phyloP scores from a whole-genome alignment of 2,329 filamentous ascomycete genomes.

The Phoma sp. region DNA sequence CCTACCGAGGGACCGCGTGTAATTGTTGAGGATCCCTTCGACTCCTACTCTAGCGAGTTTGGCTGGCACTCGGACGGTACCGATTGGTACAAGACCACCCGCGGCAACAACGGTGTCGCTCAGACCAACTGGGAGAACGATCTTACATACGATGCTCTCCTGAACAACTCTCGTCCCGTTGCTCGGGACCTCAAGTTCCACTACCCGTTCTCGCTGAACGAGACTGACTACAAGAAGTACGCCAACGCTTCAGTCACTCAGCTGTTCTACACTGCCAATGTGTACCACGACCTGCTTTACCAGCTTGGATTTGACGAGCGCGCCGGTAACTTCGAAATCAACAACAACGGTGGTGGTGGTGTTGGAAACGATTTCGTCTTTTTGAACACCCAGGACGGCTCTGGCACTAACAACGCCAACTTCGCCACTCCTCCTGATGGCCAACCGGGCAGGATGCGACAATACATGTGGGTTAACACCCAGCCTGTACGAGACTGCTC shows the following conservation, averaged over 20 bases:
- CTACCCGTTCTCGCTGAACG: conserved; percentile 36
- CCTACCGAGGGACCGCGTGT: conserved; percentile 57
- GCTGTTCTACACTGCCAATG: conserved; percentile 67
- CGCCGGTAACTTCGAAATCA: conserved; percentile 66
- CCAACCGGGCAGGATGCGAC: conserved; percentile 61
- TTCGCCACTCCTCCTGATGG: conserved; percentile 57
- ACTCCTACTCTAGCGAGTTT: conserved; percentile 56
- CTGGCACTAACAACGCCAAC: conserved; percentile 63
- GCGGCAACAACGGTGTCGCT: conserved; percentile 66
- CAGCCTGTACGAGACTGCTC: conserved; percentile 59
- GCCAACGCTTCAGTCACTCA: conserved; percentile 63
- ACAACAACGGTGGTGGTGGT: conserved; percentile 63
- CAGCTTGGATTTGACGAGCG: conserved; percentile 63
- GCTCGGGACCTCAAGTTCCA: conserved; percentile 54
- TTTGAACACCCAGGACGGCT: conserved; percentile 63
- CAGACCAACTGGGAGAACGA: conserved; percentile 58
- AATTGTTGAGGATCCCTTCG: conserved; percentile 58
- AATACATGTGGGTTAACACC: conserved; percentile 63
- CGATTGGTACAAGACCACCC: conserved; percentile 59
- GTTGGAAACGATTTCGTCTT: conserved; percentile 60
- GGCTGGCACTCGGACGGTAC: conserved; percentile 61
- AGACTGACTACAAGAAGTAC: conserved; percentile 48
- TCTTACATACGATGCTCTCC: conserved; percentile 43
- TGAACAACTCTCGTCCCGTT: conserved; percentile 60
- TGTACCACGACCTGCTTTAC: conserved; percentile 66